Evolutionary conservation across 139 green algal species (phyloP).

Genomic region (Closterium sp.): DNA sequence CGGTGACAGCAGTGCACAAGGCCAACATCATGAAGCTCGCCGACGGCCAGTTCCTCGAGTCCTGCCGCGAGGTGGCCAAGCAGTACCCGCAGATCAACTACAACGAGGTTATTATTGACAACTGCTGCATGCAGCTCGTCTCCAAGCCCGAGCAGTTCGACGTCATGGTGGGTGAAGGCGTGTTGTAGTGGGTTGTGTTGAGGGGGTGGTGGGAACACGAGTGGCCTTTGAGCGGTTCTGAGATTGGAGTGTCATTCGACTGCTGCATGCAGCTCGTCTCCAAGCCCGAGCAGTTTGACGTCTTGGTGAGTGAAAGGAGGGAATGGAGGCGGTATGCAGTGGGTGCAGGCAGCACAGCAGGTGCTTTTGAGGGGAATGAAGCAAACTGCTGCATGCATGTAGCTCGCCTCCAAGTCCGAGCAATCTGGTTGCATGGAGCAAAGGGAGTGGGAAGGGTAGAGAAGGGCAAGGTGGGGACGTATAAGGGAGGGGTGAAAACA

Average conservation of each 20-base stretch:
- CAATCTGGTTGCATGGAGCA: no score
- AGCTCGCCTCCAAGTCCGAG: no score
- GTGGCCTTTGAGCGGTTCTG: no score
- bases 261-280: slow-evolving; percentile 53
- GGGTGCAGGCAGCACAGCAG: background rate
- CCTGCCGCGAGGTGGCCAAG: slow-evolving; percentile 52
- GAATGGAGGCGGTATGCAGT: background rate
- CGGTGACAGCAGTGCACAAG: slow-evolving; percentile 56
- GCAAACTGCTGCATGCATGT: no score
- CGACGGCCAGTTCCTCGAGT: slow-evolving; percentile 54
- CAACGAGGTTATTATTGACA: slow-evolving; percentile 59
- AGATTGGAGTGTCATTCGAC: no score
- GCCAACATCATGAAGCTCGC: slow-evolving; percentile 60
- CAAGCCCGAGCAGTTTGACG: slow-evolving; percentile 55
- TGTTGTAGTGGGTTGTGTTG: background rate
- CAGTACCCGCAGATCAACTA: slow-evolving; percentile 52
- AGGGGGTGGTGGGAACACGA: background rate
- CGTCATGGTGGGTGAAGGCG: slow-evolving; percentile 45
- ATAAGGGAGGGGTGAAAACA: background rate
- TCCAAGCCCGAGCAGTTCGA: slow-evolving; percentile 53
- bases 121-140: slow-evolving; percentile 58
- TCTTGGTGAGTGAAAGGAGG: slow-evolving; percentile 44
- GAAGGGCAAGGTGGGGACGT: no score
- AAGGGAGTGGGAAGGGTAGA: no score
- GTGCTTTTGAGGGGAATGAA: no score